Conservation (phyloP, 257 asterid genomes). For the Linaria vulgaris region DNA sequence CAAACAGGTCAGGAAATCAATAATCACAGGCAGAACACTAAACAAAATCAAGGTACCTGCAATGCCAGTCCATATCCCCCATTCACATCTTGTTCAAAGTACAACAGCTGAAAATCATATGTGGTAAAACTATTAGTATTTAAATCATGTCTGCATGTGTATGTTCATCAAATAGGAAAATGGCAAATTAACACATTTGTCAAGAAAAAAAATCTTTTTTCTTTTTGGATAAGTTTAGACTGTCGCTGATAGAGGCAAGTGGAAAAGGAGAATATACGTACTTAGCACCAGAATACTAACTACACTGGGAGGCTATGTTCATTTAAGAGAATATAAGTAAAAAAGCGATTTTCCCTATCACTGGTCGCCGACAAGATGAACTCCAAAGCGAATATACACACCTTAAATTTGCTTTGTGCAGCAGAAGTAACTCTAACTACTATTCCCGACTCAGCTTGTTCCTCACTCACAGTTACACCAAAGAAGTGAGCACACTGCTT, state of each 20-base stretch:
- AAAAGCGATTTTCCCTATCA: no score
- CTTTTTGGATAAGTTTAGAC: background rate
- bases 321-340: no score
- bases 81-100: constrained; percentile 86
- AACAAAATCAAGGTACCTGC: constrained; percentile 59
- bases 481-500: constrained; percentile 96
- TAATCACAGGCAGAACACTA: constrained; percentile 11
- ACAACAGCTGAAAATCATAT: constrained; percentile 52
- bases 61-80: constrained; percentile 97
- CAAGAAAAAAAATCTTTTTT: background rate
- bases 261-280: constrained; percentile 8
- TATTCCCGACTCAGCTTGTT: constrained; percentile 89
- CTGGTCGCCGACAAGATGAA: no score
- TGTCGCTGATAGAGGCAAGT: background rate
- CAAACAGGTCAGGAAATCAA: constrained; percentile 2
- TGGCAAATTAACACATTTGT: background rate
- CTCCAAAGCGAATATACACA: constrained; percentile 23
- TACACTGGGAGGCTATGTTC: no score
- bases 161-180: constrained; percentile 7
- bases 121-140: constrained; percentile 28
- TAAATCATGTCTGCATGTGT: constrained; percentile 12
- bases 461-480: constrained; percentile 93
- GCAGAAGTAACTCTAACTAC: constrained; percentile 95
- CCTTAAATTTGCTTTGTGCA: constrained; percentile 99
- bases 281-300: background rate